A percentile compares a stretch with the other conserved stretches of the same genome.
Evolutionary conservation across 2,329 filamentous ascomycete species (phyloP).

Genomic region (Aureobasidium sp.): DNA sequence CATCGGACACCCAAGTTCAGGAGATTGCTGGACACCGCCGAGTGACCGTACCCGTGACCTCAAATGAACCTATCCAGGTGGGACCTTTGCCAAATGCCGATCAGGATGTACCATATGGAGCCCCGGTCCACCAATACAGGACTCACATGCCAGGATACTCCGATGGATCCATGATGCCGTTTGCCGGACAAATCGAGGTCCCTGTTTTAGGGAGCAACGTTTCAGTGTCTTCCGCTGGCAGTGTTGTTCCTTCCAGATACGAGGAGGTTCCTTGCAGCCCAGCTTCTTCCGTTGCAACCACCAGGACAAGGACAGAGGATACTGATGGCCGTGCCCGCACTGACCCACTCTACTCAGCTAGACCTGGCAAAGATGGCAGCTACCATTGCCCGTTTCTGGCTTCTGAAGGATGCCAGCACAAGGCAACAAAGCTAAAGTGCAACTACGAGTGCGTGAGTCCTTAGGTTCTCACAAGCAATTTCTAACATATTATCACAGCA

Average conservation of each 20-base stretch:
- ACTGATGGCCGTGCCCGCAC: conserved; percentile 30
- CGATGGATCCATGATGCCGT: background rate
- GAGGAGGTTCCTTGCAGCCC: background rate
- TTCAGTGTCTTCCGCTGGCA: background rate
- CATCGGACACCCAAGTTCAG: background rate
- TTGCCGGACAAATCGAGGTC: background rate
- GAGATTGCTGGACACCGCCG: background rate
- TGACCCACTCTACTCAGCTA: conserved; percentile 63
- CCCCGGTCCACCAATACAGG: conserved; percentile 2
- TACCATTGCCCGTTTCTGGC: conserved; percentile 90
- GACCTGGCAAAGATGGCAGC: conserved; percentile 62
- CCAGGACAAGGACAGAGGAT: conserved; percentile 4
- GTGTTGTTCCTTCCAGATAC: background rate
- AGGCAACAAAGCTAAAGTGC: conserved; percentile 94
- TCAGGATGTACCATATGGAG: background rate
- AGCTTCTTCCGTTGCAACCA: background rate
- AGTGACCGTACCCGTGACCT: background rate
- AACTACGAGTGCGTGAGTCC: conserved; percentile 73
- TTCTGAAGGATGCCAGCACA: conserved; percentile 70
- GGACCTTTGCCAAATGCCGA: background rate
- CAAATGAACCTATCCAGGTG: background rate
- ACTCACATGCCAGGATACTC: background rate
- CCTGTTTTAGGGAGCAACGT: background rate
- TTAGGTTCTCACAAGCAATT: background rate
- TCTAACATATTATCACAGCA: conserved; percentile 47